Percentiles rank a stretch among this genome's conserved stretches.
phyloP scores from a whole-genome alignment of 768 basidiomycete genomes.

The Calocybe indica region DNA sequence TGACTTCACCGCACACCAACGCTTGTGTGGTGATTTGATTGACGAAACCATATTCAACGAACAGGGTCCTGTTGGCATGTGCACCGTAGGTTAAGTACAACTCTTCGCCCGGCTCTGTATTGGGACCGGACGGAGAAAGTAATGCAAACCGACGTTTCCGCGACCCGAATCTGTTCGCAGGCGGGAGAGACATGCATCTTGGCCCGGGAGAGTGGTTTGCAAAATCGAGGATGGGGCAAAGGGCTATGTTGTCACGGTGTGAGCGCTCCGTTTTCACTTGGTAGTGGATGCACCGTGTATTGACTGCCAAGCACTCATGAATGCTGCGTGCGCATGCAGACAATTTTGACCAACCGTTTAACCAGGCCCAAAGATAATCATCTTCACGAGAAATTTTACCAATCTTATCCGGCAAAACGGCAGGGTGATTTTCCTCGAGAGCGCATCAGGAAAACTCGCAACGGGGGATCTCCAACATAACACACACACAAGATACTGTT shows the following conservation, averaged over 20 bases:
- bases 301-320: constrained; percentile 45
- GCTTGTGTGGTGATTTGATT: constrained; percentile 25
- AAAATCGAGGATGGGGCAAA: constrained; percentile 89
- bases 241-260: constrained; percentile 72
- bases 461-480: not conserved
- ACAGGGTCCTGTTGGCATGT: constrained; percentile 72
- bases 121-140: constrained; percentile 26
- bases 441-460: too few species aligned
- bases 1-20: constrained; percentile 18
- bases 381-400: constrained; percentile 13
- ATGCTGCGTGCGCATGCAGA: constrained; percentile 1
- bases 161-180: constrained; percentile 26
- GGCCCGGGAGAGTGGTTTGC: constrained; percentile 63
- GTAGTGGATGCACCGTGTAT: constrained; percentile 85
- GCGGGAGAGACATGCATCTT: constrained; percentile 37
- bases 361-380: constrained; percentile 86
- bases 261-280: constrained; percentile 42
- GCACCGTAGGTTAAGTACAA: constrained; percentile 74
- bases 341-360: constrained; percentile 57
- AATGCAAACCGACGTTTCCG: constrained; percentile 27
- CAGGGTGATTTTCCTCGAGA: too few species aligned
- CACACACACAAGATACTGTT: constrained; percentile 45
- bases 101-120: constrained; percentile 51
- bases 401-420: too few species aligned
- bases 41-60: constrained; percentile 90